These are phyloP conservation scores for Nasturtium officinale DNA, from an alignment of 345 rosid genomes.

Conservation along the genomic window DNA sequence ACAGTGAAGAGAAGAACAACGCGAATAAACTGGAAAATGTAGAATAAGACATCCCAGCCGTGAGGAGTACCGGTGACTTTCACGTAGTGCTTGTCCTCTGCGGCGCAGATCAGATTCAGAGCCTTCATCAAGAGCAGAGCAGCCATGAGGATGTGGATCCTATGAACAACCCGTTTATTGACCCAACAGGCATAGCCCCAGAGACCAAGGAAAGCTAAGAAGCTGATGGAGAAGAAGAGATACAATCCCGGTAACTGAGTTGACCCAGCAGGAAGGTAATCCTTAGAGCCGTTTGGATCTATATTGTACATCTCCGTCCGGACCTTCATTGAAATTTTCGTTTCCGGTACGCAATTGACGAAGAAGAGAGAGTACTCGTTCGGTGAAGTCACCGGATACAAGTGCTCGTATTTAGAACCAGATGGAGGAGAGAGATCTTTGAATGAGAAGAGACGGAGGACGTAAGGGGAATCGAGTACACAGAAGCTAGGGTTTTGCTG, in stretches of 20 bases:
- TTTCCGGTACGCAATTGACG: constrained; percentile 77
- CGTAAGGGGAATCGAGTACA: constrained; percentile 74
- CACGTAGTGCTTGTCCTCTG: constrained; percentile 80
- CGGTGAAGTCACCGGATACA: constrained; percentile 66
- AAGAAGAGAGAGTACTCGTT: constrained; percentile 85
- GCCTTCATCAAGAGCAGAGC: constrained; percentile 80
- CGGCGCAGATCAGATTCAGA: constrained; percentile 82
- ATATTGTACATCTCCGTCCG: constrained; percentile 72
- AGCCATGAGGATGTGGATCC: constrained; percentile 85
- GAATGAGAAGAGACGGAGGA: constrained; percentile 65
- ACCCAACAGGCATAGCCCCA: constrained; percentile 63
- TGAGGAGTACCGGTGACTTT: constrained; percentile 92
- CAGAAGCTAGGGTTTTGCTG: constrained; percentile 78
- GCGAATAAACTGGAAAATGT: constrained; percentile 86
- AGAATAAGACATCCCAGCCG: constrained; percentile 91
- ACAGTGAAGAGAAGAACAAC: constrained; percentile 90
- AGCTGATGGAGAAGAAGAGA: constrained; percentile 55
- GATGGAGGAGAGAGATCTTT: constrained; percentile 79
- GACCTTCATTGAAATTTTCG: constrained; percentile 77
- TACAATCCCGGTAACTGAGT: constrained; percentile 76
- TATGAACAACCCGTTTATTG: constrained; percentile 63
- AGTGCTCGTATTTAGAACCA: constrained; percentile 54
- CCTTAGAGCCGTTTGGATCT: constrained; percentile 60
- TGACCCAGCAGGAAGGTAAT: constrained; percentile 77
- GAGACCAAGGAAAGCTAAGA: constrained; percentile 58